Base-by-base conservation (phyloP, 2,329 filamentous ascomycete genomes). In the Chrysoporthe austroafricana region DNA sequence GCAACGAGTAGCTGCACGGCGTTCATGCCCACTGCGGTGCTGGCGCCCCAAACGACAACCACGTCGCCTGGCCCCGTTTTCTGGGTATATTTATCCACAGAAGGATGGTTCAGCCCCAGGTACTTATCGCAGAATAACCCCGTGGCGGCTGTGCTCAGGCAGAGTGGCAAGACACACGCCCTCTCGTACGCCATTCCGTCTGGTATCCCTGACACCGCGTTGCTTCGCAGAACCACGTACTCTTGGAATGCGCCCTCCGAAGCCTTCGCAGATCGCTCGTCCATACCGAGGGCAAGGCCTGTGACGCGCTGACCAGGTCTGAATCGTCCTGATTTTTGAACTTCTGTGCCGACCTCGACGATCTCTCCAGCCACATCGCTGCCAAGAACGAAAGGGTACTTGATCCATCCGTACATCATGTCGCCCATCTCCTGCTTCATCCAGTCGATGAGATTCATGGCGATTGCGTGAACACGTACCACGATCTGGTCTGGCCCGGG, bases 1-100 rank as follows among this genome's bases (percentile, higher is more conserved):
- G 78, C 79, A 1, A 74, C 73, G 16, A 80, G 78, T 0, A 85
- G 77, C 69, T 85, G 83, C 42, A 84, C 79, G 3, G 80, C 81
- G 63, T 78, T 80, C 70, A 76, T 77, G 3, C 83, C 83, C 1
- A 84, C 82, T 56, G 75, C 78, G 2, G 80, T 79, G 0, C 83
- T 79, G 5, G 84, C 85, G 26, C 83, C 84, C 79, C 71, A 73
- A 11, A 80, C 70, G 32, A 80, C 50, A 11, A 79, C 59, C 5
- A 56, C 56, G 21, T 62, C 46, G n/a, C 26, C 21, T 1, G 26
- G 1, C 1, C 16, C 44, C 14, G 32, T 36, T 2, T 43, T 64
- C 0, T 44, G 46, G 13, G 46, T 21, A 6, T 65, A 62, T 4
- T 54, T 54, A 4, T 54, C 50, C 4, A 54, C 26, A 5, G 50